A percentile compares a stretch with the other conserved stretches of the same genome.
These are phyloP conservation scores for Pharnaceum exiguum DNA, from an alignment of 148 eudicot genomes.

Conservation along the genomic window DNA sequence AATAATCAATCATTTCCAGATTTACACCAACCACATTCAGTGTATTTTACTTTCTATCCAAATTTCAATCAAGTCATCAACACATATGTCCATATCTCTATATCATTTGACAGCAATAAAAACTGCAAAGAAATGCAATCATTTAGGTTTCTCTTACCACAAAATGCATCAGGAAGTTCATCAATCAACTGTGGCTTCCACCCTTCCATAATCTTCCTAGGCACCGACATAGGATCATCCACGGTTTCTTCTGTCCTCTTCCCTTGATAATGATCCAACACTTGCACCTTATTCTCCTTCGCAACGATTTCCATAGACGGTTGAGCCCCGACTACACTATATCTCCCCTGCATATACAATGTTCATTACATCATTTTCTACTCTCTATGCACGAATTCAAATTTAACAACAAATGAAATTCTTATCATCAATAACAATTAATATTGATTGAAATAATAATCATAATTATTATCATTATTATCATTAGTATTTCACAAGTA, in stretches of 20 bases:
- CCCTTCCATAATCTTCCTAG: conserved; percentile 83
- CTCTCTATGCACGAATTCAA: too few relatives aligned
- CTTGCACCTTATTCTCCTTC: conserved; percentile 78
- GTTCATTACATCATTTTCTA: background rate
- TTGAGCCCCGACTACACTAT: conserved; percentile 96
- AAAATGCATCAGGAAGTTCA: conserved; percentile 95
- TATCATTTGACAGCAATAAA: background rate
- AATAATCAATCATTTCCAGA: too few relatives aligned
- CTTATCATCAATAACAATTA: too few relatives aligned
- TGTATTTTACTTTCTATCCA: too few relatives aligned
- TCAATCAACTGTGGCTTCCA: conserved; percentile 91
- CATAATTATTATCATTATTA: background rate
- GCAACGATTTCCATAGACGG: conserved; percentile 97
- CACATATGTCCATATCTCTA: background rate
- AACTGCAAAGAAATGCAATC: conserved; percentile 5
- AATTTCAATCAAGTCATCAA: conserved; percentile 10
- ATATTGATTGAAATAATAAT: too few relatives aligned
- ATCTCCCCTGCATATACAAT: conserved; percentile 73
- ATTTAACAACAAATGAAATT: too few relatives aligned
- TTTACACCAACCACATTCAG: too few relatives aligned
- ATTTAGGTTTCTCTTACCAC: conserved; percentile 47
- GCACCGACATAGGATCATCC: conserved; percentile 91
- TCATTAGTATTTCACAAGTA: background rate
- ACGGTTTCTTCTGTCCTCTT: conserved; percentile 56
- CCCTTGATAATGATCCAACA: conserved; percentile 80